phyloP scores from a whole-genome alignment of 768 basidiomycete genomes.

The Agrocybe praecox region DNA sequence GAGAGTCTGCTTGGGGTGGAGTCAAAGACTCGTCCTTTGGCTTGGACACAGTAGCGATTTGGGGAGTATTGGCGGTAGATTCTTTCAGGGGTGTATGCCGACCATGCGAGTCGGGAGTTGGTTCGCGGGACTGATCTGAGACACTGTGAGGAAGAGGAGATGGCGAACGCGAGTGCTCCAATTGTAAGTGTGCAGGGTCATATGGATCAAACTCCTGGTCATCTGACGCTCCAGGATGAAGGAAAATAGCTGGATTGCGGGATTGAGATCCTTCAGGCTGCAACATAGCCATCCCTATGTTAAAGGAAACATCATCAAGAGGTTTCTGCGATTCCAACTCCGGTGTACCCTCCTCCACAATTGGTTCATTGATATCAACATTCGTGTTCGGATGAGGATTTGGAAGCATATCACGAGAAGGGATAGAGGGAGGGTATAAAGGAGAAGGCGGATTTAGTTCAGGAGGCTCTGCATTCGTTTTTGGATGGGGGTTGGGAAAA shows the following conservation, averaged over 20 bases:
- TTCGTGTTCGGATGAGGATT: slow-evolving; percentile 5
- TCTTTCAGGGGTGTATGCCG: slow-evolving; percentile 5
- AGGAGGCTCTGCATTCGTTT: background rate
- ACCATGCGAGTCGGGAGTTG: slow-evolving; percentile 7
- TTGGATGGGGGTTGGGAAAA: slow-evolving; percentile 4
- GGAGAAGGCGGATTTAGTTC: background rate
- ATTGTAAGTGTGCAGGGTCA: slow-evolving; percentile 22
- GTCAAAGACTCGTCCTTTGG: background rate
- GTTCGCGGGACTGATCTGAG: slow-evolving; percentile 9
- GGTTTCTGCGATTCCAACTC: slow-evolving; percentile 8
- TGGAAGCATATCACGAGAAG: background rate
- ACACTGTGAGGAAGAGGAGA: slow-evolving; percentile 11
- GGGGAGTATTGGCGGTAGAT: background rate
- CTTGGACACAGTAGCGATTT: background rate
- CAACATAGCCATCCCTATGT: slow-evolving; percentile 32
- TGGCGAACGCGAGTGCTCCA: slow-evolving; percentile 18
- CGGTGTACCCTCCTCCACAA: background rate
- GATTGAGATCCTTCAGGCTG: slow-evolving; percentile 13
- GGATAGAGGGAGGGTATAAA: background rate
- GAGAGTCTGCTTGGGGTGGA: background rate
- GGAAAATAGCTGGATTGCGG: slow-evolving; percentile 14
- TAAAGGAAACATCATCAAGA: slow-evolving; percentile 17
- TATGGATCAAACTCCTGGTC: slow-evolving; percentile 25
- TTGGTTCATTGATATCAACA: background rate
- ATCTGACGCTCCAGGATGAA: slow-evolving; percentile 15